Evolutionary conservation across 257 asterid species (phyloP), one percentile per base, ranked within the genome.

Genomic region (Solanum lycopersicoides): DNA sequence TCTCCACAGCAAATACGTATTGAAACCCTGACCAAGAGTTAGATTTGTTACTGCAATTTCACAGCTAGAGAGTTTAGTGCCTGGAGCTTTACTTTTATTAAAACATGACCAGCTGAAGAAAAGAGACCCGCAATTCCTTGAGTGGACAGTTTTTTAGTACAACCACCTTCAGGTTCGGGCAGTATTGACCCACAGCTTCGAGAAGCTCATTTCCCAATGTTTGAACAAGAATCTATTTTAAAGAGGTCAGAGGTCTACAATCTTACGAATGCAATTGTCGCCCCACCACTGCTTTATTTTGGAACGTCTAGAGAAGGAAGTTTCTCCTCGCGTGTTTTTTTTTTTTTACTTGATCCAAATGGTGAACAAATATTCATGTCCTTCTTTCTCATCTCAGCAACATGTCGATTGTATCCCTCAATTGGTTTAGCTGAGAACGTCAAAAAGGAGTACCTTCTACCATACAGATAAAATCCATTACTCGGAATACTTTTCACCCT

Each of bases 1-100:
- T 93, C 89, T 59, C 98, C 98, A 68, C 59, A 90, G 93, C 99
- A 96, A 84, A 95, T 92, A 59, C 93, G 80, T n/a, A 95, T 50
- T 3, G 90, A 63, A 28, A 53, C 23, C 63, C 56, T 45, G 18
- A 14, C 59, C 59, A 50, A 56, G 66, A 60, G 68, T 21, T 9
- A 66, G 20, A 28, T 30, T 90, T 89, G 44, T 97, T 98, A 83
- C 90, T 92, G 39, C 93, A 82, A 85, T 89, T 56, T 56, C 0
- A 56, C 65, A 56, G 65, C 11, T 18, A 56, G 10, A 56, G 65
- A 56, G 11, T 56, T 88, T 84, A 97, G 93, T 10, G 89, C 86
- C 90, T 96, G 95, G 69, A 97, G 91, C 72, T 88, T 94, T n/a
- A 90, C 98, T 83, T 93, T 95, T 11, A 93, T 86, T 83, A 97